Percentiles rank a stretch among this genome's conserved stretches.
phyloP scores from a whole-genome alignment of 208 protist species.

The Lotmaria passim region DNA sequence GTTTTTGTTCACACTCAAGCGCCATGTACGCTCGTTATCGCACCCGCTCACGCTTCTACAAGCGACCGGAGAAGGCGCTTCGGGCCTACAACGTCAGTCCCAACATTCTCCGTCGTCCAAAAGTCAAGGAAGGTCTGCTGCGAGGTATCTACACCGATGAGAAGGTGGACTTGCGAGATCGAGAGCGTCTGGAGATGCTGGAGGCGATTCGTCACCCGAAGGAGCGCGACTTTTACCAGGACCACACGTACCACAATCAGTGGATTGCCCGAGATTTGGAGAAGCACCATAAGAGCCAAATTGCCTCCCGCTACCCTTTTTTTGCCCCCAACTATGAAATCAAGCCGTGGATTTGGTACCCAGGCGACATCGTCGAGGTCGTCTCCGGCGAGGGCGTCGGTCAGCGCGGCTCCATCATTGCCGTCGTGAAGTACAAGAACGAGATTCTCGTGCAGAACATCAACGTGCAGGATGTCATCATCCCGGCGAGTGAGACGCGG shows the following conservation, averaged over 20 bases:
- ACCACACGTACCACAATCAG: conserved; percentile 93
- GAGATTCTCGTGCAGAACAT: conserved; percentile 90
- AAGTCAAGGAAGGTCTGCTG: conserved; percentile 71
- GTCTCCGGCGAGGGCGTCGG: conserved; percentile 69
- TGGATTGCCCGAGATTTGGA: conserved; percentile 83
- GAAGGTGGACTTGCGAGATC: conserved; percentile 76
- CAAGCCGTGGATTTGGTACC: conserved; percentile 86
- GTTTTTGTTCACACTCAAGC: neutral
- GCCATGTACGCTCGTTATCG: conserved; percentile 87
- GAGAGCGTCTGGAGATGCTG: conserved; percentile 77
- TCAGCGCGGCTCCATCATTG: conserved; percentile 85
- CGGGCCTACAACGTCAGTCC: conserved; percentile 79
- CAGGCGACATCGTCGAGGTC: conserved; percentile 87
- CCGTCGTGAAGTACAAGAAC: conserved; percentile 90
- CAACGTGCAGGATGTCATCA: conserved; percentile 89
- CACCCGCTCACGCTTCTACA: conserved; percentile 85
- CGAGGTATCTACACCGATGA: conserved; percentile 77
- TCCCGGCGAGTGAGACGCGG: conserved; percentile 81
- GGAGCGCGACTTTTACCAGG: conserved; percentile 92
- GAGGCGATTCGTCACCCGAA: conserved; percentile 84
- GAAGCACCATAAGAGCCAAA: conserved; percentile 61
- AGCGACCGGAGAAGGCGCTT: conserved; percentile 45
- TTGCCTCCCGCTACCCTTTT: conserved; percentile 64
- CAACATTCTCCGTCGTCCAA: conserved; percentile 67
- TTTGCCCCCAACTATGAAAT: conserved; percentile 71